A percentile compares a stretch with the other conserved stretches of the same genome.
phyloP scores from a whole-genome alignment of 176 grass and related monocot genomes.

The Guadua angustifolia region DNA sequence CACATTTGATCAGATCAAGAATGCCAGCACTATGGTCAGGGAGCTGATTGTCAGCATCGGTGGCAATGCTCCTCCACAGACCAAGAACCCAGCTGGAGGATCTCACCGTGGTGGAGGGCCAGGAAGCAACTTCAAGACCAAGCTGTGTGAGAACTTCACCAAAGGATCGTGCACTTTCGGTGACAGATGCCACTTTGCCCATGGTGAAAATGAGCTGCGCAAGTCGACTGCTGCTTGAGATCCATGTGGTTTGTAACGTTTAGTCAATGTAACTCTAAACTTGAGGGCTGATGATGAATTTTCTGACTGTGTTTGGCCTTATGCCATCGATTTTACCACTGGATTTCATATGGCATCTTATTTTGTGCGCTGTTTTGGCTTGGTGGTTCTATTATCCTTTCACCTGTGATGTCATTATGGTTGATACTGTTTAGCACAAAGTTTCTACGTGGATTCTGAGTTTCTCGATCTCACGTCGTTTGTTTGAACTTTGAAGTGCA shows the following conservation, averaged over 20 bases:
- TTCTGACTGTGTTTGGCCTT: constrained; percentile 29
- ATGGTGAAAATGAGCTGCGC: constrained; percentile 66
- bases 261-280: constrained; percentile 27
- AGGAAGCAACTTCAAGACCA: constrained; percentile 80
- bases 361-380: not conserved
- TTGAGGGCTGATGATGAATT: constrained; percentile 21
- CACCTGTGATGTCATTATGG: not conserved
- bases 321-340: not conserved
- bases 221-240: constrained; percentile 45
- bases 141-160: constrained; percentile 74
- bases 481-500: not conserved
- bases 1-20: constrained; percentile 87
- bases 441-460: not conserved
- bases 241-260: constrained; percentile 11
- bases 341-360: not conserved
- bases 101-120: constrained; percentile 13
- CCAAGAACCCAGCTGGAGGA: constrained; percentile 32
- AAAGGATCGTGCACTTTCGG: constrained; percentile 77
- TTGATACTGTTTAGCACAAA: not conserved
- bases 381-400: not conserved
- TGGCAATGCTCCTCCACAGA: not conserved
- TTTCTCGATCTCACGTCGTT: not conserved
- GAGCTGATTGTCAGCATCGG: constrained; percentile 76
- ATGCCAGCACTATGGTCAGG: constrained; percentile 71
- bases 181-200: constrained; percentile 77